These are phyloP conservation scores for Aspergillus incahuasiensis DNA, from an alignment of 495 filamentous ascomycete species.

Conservation along the genomic window DNA sequence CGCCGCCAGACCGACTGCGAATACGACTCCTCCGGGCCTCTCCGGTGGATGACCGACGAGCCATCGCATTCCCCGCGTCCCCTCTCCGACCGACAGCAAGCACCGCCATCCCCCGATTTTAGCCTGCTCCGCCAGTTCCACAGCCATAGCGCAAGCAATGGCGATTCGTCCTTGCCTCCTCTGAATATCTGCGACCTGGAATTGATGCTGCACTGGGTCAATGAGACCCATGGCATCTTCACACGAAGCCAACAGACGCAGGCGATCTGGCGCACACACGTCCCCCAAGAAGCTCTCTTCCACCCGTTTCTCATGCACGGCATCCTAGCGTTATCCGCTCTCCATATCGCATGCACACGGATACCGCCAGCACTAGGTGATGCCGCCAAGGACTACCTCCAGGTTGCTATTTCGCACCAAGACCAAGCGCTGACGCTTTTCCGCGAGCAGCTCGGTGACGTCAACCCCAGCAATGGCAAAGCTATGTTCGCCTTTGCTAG, in stretches of 20 bases:
- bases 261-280: conserved; percentile 38
- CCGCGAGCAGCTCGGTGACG: conserved; percentile 34
- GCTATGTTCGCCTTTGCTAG: conserved; percentile 50
- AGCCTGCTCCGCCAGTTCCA: conserved; percentile 25
- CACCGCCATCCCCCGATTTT: conserved; percentile 20
- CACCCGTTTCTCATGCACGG: conserved; percentile 50
- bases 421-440: conserved; percentile 44
- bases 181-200: conserved; percentile 37
- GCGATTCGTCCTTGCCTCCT: conserved; percentile 6
- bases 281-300: conserved; percentile 42
- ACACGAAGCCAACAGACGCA: conserved; percentile 31
- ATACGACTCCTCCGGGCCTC: conserved; percentile 33
- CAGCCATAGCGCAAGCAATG: conserved; percentile 1
- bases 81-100: conserved; percentile 17
- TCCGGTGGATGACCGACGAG: conserved; percentile 39
- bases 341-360: conserved; percentile 42
- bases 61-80: conserved; percentile 13
- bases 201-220: conserved; percentile 45
- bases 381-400: conserved; percentile 25
- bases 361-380: background rate
- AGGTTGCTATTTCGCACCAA: conserved; percentile 44
- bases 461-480: conserved; percentile 41
- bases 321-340: conserved; percentile 45
- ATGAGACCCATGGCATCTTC: conserved; percentile 28
- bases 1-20: conserved; percentile 37